Conservation (phyloP, 805 yeast genomes). For the Candida khao-thaluensis region DNA sequence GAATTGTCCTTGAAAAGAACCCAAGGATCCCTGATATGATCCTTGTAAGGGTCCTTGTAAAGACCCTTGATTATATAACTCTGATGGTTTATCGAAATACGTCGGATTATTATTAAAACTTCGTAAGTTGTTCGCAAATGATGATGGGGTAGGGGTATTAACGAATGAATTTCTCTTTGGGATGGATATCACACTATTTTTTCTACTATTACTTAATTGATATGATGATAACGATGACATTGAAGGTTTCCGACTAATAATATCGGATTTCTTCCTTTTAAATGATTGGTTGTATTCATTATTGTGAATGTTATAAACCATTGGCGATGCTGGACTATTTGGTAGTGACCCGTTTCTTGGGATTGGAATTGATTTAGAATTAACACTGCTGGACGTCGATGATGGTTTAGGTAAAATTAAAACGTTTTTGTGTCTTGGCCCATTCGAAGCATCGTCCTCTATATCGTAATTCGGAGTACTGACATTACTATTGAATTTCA, state of each 20-base stretch:
- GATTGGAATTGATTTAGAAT: conserved; percentile 31
- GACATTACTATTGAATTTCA: conserved; percentile 2
- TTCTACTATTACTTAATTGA: conserved; percentile 12
- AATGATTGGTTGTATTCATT: conserved; percentile 30
- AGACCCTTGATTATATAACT: background rate
- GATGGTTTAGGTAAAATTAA: conserved; percentile 42
- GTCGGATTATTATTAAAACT: conserved; percentile 24
- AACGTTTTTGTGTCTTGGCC: conserved; percentile 34
- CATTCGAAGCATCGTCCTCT: conserved; percentile 11
- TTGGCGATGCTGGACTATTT: conserved; percentile 25
- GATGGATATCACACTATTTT: conserved; percentile 12
- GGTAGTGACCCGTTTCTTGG: conserved; percentile 19
- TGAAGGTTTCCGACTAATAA: conserved; percentile 16
- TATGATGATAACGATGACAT: conserved; percentile 13
- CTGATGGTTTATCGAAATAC: conserved; percentile 20
- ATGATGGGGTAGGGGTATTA: conserved; percentile 7
- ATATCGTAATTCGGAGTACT: conserved; percentile 11
- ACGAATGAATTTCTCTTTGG: conserved; percentile 17
- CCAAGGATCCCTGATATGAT: background rate
- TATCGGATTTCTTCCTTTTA: conserved; percentile 43
- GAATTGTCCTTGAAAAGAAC: background rate
- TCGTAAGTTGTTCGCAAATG: conserved; percentile 22
- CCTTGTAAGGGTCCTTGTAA: conserved; percentile 1
- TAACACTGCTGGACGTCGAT: conserved; percentile 16
- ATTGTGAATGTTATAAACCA: conserved; percentile 3